phyloP scores from a whole-genome alignment of 2,329 filamentous ascomycete genomes.

The Claviceps fusiformis region DNA sequence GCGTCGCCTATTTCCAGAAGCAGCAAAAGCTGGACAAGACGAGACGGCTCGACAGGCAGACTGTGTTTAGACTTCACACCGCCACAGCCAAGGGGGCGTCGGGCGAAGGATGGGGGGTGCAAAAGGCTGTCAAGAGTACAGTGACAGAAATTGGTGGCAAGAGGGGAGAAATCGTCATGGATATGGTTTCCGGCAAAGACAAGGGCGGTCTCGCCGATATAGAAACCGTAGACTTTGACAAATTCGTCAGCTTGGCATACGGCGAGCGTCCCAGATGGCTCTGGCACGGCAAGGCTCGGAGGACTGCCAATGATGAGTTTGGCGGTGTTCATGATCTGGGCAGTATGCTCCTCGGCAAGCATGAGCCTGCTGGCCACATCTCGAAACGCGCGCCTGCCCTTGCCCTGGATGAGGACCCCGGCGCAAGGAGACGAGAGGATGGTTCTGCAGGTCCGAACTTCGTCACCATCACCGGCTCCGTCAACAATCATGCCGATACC shows the following conservation, averaged over 20 bases:
- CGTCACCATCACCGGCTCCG: conserved; percentile 29
- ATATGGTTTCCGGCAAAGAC: conserved; percentile 78
- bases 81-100: conserved; percentile 83
- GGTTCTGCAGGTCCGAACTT: conserved; percentile 27
- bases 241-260: conserved; percentile 61
- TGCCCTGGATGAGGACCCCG: conserved; percentile 38
- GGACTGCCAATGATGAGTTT: conserved; percentile 34
- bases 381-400: conserved; percentile 36
- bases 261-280: conserved; percentile 86
- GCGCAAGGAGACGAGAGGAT: conserved; percentile 32
- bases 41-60: conserved; percentile 68
- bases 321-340: conserved; percentile 31
- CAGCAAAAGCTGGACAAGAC: conserved; percentile 68
- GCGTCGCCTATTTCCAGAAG: conserved; percentile 82
- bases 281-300: conserved; percentile 80
- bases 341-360: conserved; percentile 40
- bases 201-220: conserved; percentile 85
- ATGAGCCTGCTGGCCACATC: conserved; percentile 26
- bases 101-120: conserved; percentile 83
- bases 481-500: conserved; percentile 32
- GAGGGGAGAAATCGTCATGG: conserved; percentile 85
- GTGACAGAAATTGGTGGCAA: conserved; percentile 89
- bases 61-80: conserved; percentile 65
- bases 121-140: conserved; percentile 86
- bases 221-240: conserved; percentile 81